phyloP scores from a whole-genome alignment of 1,284 basidiomycete genomes.

The Trichosporon ovoides region DNA sequence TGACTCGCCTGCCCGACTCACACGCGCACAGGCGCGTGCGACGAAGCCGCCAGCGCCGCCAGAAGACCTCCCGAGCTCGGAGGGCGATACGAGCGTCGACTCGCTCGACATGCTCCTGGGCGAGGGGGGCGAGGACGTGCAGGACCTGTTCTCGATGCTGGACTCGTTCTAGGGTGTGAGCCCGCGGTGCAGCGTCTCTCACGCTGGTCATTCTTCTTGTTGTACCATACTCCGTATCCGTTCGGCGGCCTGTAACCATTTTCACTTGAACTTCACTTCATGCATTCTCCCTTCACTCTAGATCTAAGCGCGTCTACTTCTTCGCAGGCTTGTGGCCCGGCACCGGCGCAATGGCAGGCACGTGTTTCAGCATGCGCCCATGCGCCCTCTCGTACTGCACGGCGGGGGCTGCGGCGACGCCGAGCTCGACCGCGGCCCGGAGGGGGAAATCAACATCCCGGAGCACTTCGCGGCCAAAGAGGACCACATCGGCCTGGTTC shows the following conservation, averaged over 20 bases:
- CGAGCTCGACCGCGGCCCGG: conserved; percentile 40
- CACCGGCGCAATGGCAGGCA: too few species aligned
- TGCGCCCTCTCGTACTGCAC: conserved; percentile 53
- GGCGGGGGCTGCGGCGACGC: conserved; percentile 43
- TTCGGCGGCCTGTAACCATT: background rate
- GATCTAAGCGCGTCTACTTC: background rate
- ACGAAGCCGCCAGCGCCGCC: background rate
- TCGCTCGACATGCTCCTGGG: conserved; percentile 32
- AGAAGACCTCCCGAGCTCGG: conserved; percentile 11
- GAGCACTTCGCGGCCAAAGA: conserved; percentile 59
- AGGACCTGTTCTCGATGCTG: conserved; percentile 22
- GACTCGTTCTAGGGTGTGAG: conserved; percentile 22
- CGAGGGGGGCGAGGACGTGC: conserved; percentile 31
- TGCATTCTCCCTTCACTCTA: background rate
- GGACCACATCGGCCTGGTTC: conserved; percentile 64
- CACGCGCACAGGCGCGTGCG: background rate
- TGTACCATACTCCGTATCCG: background rate
- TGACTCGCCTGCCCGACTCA: too few species aligned
- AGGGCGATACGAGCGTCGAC: conserved; percentile 34
- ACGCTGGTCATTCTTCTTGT: background rate
- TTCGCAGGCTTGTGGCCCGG: too few species aligned
- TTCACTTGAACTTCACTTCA: background rate
- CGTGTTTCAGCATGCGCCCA: conserved; percentile 47
- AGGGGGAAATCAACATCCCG: conserved; percentile 49
- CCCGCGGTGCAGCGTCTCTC: too few species aligned